These are phyloP conservation scores for Camelina sativa DNA, from an alignment of 345 rosid genomes.

Conservation along the genomic window DNA sequence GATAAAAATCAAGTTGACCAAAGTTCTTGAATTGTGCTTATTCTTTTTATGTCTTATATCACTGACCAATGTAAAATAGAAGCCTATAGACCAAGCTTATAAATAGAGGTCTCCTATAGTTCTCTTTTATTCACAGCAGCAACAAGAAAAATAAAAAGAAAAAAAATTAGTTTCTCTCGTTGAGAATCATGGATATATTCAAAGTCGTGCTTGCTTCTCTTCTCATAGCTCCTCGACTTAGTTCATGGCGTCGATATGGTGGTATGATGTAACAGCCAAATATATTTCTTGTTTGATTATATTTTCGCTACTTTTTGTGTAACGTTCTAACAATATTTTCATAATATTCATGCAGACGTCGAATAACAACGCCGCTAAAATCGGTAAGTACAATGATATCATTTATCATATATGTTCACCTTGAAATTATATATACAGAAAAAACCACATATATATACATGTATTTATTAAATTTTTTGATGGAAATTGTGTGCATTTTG, in stretches of 20 bases:
- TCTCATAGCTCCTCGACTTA: slow-evolving; percentile 50
- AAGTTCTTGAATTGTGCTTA: background rate
- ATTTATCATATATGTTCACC: slow-evolving; percentile 10
- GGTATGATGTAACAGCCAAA: background rate
- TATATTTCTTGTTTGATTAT: background rate
- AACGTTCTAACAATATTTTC: background rate
- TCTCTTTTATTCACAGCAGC: background rate
- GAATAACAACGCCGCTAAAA: background rate
- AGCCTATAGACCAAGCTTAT: background rate
- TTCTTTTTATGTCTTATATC: background rate
- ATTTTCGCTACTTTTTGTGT: background rate
- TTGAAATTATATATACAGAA: background rate
- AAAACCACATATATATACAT: background rate
- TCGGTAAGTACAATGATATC: slow-evolving; percentile 25
- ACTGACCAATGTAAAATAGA: background rate
- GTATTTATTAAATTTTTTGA: background rate
- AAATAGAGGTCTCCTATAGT: background rate
- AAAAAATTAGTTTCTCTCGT: background rate
- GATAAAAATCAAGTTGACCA: slow-evolving; percentile 5
- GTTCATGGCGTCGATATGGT: slow-evolving; percentile 43
- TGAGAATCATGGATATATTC: slow-evolving; percentile 44
- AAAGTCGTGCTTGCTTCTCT: slow-evolving; percentile 48
- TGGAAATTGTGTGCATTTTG: background rate
- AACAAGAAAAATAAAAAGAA: background rate
- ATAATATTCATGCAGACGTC: slow-evolving; percentile 8